These are phyloP conservation scores for Noccaea bulbosa DNA, from an alignment of 345 rosid genomes.

Conservation along the genomic window DNA sequence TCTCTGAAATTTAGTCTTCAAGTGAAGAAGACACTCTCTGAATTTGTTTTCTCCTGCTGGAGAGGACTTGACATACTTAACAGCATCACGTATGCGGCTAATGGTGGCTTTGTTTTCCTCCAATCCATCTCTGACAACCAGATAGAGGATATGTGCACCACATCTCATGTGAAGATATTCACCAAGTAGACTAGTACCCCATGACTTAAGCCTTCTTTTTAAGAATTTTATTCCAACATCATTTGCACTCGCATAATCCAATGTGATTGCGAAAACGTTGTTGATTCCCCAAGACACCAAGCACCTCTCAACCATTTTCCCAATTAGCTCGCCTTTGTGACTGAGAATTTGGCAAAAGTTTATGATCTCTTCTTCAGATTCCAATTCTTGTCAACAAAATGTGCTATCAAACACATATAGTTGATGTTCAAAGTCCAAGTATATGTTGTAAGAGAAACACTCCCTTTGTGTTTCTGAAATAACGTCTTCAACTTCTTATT, in stretches of 20 bases:
- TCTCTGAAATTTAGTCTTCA: too few relatives aligned
- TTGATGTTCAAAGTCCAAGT: neutral
- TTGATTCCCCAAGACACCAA: slow-evolving; percentile 28
- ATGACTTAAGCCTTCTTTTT: slow-evolving; percentile 10
- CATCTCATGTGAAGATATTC: slow-evolving; percentile 24
- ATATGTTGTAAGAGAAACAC: too few relatives aligned
- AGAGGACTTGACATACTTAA: neutral
- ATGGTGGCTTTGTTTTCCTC: neutral
- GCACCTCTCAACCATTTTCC: slow-evolving; percentile 15
- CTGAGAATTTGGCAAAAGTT: slow-evolving; percentile 5
- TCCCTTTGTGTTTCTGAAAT: neutral
- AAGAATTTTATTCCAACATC: slow-evolving; percentile 16
- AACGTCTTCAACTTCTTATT: neutral
- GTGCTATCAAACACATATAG: slow-evolving; percentile 1
- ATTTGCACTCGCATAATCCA: slow-evolving; percentile 32
- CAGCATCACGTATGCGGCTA: neutral
- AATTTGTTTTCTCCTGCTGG: neutral
- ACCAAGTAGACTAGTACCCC: slow-evolving; percentile 11
- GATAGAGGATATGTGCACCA: neutral
- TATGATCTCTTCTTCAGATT: neutral
- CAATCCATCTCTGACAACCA: slow-evolving; percentile 21
- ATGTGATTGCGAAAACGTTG: slow-evolving; percentile 13
- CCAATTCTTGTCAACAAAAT: neutral
- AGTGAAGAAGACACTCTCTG: neutral
- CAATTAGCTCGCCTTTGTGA: slow-evolving; percentile 17